Base-by-base conservation (phyloP, 2,329 filamentous ascomycete species). In the Byssochlamys sp. region DNA sequence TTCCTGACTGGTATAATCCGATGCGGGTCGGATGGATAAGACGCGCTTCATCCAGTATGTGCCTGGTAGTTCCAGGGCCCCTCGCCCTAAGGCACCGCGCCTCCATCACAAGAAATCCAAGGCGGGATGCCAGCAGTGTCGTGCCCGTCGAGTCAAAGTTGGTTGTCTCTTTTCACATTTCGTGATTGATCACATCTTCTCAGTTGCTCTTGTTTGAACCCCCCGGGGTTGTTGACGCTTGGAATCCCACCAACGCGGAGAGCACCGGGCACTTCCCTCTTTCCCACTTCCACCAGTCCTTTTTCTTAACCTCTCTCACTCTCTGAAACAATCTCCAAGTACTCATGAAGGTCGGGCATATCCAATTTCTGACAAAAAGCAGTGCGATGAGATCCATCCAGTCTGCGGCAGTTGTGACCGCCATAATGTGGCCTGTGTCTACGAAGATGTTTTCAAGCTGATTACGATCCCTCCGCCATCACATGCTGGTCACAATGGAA, bases 141-240 rank as follows among this genome's bases (percentile, higher is more conserved):
- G 61, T 50, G 56, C 59, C 28, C 60, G 61, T 52, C 59, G 61
- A 52, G 56, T 62, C 55, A 62, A 62, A 54, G 61, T 61, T 56
- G 9, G 52, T 45, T 45, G n/a, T 14, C 39, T 19, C 26, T 50
- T 14, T 28, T 31, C 29, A 10, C 29, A 31, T 45, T 55, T 45
- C 10, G 2, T 10, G n/a, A 19, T 39, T 35, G 10, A 28, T 28
- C 27, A 28, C 25, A 51, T 26, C 14, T 28, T 28, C 25, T 9
- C 49, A 5, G 6, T 24, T 28, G 11, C 24, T 51, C 10, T 51
- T 26, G n/a, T 28, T 51, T 28, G 19, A 51, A 19, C 19, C 19
- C 9, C 45, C 14, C 24, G 25, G 25, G 24, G 49, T 3, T 51
- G 10, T n/a, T 51, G n/a, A 10, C 49, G 27, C 24, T 28, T 27